phyloP scores from a whole-genome alignment of 495 filamentous ascomycete species.

The Podospora anserina region DNA sequence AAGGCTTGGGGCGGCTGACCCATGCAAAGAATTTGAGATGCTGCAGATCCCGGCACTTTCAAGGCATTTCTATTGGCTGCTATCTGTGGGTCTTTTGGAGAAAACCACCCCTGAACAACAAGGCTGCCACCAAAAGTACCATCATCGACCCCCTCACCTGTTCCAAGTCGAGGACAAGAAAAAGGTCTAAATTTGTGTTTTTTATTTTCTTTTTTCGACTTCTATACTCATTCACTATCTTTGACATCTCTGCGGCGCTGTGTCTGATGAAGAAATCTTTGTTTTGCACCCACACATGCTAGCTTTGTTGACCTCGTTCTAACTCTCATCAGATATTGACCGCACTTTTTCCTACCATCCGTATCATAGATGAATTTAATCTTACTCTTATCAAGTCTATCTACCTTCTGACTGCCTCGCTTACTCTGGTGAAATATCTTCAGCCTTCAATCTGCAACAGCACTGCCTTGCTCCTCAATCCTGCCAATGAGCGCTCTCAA shows the following conservation, averaged over 20 bases:
- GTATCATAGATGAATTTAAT: no score
- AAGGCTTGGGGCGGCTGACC: conserved; percentile 5
- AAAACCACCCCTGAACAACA: conserved; percentile 17
- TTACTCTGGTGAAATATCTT: background rate
- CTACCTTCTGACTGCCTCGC: no score
- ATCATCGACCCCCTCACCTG: background rate
- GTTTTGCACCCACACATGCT: no score
- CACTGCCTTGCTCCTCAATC: background rate
- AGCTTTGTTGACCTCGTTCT: no score
- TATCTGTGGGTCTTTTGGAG: background rate
- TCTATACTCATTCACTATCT: no score
- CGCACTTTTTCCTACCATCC: background rate
- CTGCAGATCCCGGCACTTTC: background rate
- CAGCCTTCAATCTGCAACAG: background rate
- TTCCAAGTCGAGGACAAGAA: no score
- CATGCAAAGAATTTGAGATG: conserved; percentile 8
- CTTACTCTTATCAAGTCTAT: no score
- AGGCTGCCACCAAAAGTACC: conserved; percentile 10
- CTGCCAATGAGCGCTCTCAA: background rate
- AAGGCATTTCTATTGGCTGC: conserved; percentile 7
- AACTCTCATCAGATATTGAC: no score
- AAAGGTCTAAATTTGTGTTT: no score
- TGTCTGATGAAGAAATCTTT: no score
- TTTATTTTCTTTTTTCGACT: no score
- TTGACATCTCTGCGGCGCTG: no score